Base-by-base conservation (phyloP, 2,329 filamentous ascomycete genomes). In the Onygenales sp. region DNA sequence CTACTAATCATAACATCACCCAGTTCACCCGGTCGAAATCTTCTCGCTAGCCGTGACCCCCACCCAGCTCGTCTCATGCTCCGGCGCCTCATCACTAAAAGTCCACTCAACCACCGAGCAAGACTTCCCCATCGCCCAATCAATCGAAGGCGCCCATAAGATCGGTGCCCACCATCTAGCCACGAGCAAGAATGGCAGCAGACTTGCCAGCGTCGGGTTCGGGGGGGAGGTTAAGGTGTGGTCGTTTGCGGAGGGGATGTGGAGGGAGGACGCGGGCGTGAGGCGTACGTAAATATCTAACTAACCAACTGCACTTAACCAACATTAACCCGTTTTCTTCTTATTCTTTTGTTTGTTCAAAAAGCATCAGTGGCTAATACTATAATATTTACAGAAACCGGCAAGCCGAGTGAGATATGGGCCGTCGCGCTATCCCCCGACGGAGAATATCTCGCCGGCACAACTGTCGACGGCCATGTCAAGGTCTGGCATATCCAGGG, bases 111-210 rank as follows among this genome's bases (percentile, higher is more conserved):
- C 87, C 17, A 78, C 77, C 55, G 77, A 85, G 50, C 72, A 86
- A 27, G 79, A 85, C 43, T 91, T 90, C 59, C 84, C 89, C 2
- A 79, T 95, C 58, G 77, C 80, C 10, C 93, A 98, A 68, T 87
- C 85, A 21, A 81, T 98, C 56, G 75, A 84, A 51, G 80, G 81
- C 60, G 91, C 86, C 33, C 93, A 98, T 74, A 85, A 85, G 60
- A 80, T 95, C 36, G 93, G 93, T 60, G 93, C 89, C 66, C 93
- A 98, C 72, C 93, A 98, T 71, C 75, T 97, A 49, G 84, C 83
- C 57, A 85, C 86, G 67, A 74, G 83, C 69, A 76, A 72, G 42
- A 79, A 86, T 60, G 90, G 89, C 43, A 81, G 78, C 51, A 78
- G 83, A 52, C 88, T 88, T 13, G 89, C 87, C 3, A 94, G 85